Base-by-base conservation (phyloP, 192 early-diverging fungal species). In the Podila epigama region DNA sequence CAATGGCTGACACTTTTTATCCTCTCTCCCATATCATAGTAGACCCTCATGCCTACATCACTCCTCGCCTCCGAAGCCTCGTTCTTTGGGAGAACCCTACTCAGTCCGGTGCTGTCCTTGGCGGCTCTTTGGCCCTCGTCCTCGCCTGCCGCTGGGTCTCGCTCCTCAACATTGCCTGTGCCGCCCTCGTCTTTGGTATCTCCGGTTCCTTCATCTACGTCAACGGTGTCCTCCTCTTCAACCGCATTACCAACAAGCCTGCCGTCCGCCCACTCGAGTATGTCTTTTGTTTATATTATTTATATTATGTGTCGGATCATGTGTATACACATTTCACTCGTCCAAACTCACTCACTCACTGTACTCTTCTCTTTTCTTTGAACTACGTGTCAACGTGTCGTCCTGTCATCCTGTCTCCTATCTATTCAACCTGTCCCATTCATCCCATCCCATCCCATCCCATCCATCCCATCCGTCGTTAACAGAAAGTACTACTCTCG, bases 71-170 rank as follows among this genome's bases (percentile, higher is more conserved):
- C 37, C 50, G 36, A 40, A 77, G 73, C 37, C 58, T 77, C 9
- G 51, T 77, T 4, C 39, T 77, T 1, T 77, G 73, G 73, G 73
- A 77, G 51, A 68, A 64, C 2, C 73, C 73, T 4, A 12, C 36
- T 2, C 22, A 68, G 25, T 77, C 73, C 0, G 73, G 53, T 12
- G 65, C 51, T 11, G 66, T 63, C 32, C 51, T 77, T 2, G 73
- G 42, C 10, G 37, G 36, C 7, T 66, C 73, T 5, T n/a, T 77
- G 18, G 37, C 37, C 5, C 5, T 68, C 18, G 61, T 77, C 18
- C 59, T 68, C 8, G 28, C 67, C 39, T 77, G 73, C 61, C 73
- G 73, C 58, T 77, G 73, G 73, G 66, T 77, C 35, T 68, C 65
- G 16, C 39, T 77, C 34, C 42, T 77, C 51, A 77, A 77, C 61